Evolutionary conservation across 73 alveolate genomes (phyloP).

Genomic region (Paramecium tetraurelia): DNA sequence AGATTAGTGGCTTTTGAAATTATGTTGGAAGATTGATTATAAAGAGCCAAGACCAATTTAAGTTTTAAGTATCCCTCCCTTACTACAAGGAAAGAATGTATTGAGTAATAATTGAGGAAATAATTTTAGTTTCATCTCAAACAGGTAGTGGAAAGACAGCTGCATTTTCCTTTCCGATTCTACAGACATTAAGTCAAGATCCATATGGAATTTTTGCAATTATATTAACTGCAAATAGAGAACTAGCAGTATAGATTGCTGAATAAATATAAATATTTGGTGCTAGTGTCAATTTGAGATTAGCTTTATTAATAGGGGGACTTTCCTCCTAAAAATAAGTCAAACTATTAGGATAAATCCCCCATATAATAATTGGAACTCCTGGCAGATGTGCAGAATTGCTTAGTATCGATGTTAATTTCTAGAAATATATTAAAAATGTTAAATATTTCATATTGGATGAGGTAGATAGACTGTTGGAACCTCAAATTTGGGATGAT

Average conservation of each 20-base stretch:
- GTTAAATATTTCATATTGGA: conserved; percentile 91
- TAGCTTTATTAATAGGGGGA: conserved; percentile 91
- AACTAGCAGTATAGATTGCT: conserved; percentile 86
- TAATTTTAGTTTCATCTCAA: conserved; percentile 66
- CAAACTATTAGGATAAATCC: conserved; percentile 76
- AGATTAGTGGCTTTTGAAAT: conserved; percentile 45
- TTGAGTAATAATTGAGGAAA: not conserved
- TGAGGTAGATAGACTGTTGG: conserved; percentile 94
- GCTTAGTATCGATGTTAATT: conserved; percentile 63
- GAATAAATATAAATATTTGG: conserved; percentile 90
- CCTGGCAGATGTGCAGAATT: conserved; percentile 93
- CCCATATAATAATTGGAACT: conserved; percentile 93
- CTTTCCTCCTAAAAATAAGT: conserved; percentile 81
- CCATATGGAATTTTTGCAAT: conserved; percentile 93
- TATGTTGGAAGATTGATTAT: conserved; percentile 57
- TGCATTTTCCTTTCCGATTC: conserved; percentile 93
- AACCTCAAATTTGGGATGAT: conserved; percentile 59
- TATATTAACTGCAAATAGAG: conserved; percentile 94
- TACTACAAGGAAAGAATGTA: conserved; percentile 6
- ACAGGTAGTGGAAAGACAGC: conserved; percentile 99
- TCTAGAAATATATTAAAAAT: conserved; percentile 78
- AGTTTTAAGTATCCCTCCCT: conserved; percentile 43
- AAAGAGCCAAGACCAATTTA: conserved; percentile 53
- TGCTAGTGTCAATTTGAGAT: conserved; percentile 78
- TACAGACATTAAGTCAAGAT: conserved; percentile 85